These are phyloP conservation scores for Saccharomycopsis oosterbeekiorum DNA, from an alignment of 805 yeast genomes.

Conservation along the genomic window DNA sequence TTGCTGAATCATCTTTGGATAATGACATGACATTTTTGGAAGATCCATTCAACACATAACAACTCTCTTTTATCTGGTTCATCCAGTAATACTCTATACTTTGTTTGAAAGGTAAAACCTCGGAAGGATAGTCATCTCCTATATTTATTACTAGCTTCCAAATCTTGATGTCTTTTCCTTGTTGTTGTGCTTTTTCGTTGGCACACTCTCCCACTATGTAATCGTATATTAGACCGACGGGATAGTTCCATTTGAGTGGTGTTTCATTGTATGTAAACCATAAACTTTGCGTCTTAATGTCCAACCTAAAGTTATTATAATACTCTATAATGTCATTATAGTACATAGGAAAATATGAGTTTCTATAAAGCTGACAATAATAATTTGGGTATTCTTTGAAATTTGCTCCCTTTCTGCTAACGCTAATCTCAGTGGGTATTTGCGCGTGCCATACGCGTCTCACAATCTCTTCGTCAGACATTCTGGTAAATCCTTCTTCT, in stretches of 20 bases:
- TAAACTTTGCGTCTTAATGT: conserved; percentile 24
- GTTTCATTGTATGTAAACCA: conserved; percentile 63
- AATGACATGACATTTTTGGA: conserved; percentile 73
- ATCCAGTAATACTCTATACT: conserved; percentile 47
- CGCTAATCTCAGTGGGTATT: background rate
- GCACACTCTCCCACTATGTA: conserved; percentile 28
- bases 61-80: conserved; percentile 76
- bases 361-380: conserved; percentile 28
- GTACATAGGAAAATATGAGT: conserved; percentile 42
- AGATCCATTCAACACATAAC: conserved; percentile 66
- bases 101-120: conserved; percentile 31
- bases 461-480: conserved; percentile 6
- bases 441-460: conserved; percentile 10
- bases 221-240: conserved; percentile 63
- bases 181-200: background rate
- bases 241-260: conserved; percentile 70
- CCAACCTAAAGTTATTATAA: background rate
- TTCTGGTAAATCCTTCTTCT: background rate
- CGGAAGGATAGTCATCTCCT: conserved; percentile 35
- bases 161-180: conserved; percentile 20
- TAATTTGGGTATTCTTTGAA: background rate
- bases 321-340: conserved; percentile 21
- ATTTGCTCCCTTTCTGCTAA: background rate
- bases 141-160: conserved; percentile 42
- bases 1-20: conserved; percentile 48